Evolutionary conservation across 371 early-diverging fungal genomes (phyloP).

Genomic region (Mucor velutinosus): DNA sequence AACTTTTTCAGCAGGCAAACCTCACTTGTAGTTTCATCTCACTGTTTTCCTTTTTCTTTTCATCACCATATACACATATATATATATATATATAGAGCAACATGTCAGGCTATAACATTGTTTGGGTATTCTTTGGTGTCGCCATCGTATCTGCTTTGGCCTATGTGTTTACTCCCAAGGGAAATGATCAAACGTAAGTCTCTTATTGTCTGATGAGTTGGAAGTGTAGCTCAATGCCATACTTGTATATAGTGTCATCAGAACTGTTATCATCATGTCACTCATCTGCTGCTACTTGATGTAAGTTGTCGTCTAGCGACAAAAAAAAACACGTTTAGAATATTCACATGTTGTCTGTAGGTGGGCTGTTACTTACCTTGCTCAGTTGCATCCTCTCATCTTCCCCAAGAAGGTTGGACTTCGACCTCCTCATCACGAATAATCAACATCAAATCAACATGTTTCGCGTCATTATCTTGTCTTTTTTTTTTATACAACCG

Average conservation of each 20-base stretch:
- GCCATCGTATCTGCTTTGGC: constrained; percentile 43
- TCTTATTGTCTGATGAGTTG: not conserved
- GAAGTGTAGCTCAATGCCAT: not conserved
- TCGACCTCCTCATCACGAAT: constrained; percentile 46
- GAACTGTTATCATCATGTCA: constrained; percentile 74
- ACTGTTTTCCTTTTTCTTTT: not conserved
- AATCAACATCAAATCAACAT: not conserved
- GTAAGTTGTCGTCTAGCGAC: constrained; percentile 37
- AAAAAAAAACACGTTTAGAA: not conserved
- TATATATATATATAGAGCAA: not conserved
- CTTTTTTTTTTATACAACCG: not conserved
- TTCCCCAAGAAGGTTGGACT: constrained; percentile 67
- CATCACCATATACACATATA: not conserved
- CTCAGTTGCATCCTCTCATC: constrained; percentile 74
- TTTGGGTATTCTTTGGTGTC: constrained; percentile 55
- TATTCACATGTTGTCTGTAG: constrained; percentile 29
- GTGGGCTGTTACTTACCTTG: constrained; percentile 79
- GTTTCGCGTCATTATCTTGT: not conserved
- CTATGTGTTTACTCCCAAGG: constrained; percentile 59
- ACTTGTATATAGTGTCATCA: constrained; percentile 47
- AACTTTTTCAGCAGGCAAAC: not conserved
- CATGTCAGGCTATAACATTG: constrained; percentile 61
- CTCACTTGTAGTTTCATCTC: not conserved
- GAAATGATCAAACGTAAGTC: constrained; percentile 64
- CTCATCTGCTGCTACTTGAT: constrained; percentile 63